Evolutionary conservation across 2,329 filamentous ascomycete genomes (phyloP).

Genomic region (Fusarium stilboides): DNA sequence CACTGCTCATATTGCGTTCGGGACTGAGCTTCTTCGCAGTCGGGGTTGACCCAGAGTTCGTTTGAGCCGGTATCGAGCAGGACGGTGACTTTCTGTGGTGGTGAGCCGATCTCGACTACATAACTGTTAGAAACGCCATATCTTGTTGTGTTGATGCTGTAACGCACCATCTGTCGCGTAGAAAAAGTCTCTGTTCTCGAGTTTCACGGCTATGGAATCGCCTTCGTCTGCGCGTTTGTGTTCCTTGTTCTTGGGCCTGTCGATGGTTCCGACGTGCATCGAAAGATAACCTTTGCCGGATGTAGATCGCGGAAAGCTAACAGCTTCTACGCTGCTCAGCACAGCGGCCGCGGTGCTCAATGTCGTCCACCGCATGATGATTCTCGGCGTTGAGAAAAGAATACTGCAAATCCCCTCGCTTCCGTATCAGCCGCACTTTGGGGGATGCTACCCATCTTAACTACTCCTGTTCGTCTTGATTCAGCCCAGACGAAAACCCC

Average conservation of each 20-base stretch:
- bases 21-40: constrained; percentile 59
- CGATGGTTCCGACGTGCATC: constrained; percentile 54
- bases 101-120: constrained; percentile 62
- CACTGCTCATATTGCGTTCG: constrained; percentile 57
- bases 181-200: constrained; percentile 58
- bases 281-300: constrained; percentile 57
- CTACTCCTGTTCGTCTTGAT: not conserved
- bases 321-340: constrained; percentile 38
- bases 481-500: too few species aligned
- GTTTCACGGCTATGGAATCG: constrained; percentile 49
- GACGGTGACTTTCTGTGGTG: constrained; percentile 61
- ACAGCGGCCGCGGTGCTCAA: constrained; percentile 32
- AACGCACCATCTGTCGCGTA: constrained; percentile 58
- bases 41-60: constrained; percentile 70
- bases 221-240: constrained; percentile 42
- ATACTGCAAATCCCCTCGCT: not conserved
- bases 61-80: constrained; percentile 68
- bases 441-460: constrained; percentile 16
- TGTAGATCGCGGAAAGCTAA: constrained; percentile 50
- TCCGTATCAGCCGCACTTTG: not conserved
- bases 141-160: not conserved
- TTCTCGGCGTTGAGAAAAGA: constrained; percentile 8
- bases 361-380: constrained; percentile 48
- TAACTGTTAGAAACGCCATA: not conserved
- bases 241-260: constrained; percentile 47